Evolutionary conservation across 441 rosid genomes (phyloP).

Genomic region (Pelargonium myrrhifolium): DNA sequence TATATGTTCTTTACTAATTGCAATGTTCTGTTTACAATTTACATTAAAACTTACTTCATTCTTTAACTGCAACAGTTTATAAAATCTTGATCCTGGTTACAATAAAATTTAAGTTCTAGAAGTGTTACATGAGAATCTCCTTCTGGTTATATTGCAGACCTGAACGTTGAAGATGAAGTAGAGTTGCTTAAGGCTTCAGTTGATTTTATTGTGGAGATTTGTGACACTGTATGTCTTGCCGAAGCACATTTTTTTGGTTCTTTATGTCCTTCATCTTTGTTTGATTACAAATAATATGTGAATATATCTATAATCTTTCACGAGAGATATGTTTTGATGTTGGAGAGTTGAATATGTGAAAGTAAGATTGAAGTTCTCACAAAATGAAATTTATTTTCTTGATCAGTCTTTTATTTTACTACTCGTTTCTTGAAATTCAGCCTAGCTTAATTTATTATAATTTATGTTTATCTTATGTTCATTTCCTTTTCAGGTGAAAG

Average conservation of each 20-base stretch:
- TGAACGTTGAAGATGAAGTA: conserved; percentile 40
- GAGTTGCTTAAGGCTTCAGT: conserved; percentile 64
- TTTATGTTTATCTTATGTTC: background rate
- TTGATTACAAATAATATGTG: background rate
- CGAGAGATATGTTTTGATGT: background rate
- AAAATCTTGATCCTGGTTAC: background rate
- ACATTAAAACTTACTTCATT: background rate
- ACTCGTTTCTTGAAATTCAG: background rate
- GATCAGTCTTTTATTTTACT: background rate
- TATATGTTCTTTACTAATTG: background rate
- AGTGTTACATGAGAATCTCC: background rate
- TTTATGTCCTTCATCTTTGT: background rate
- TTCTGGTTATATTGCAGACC: conserved; percentile 32
- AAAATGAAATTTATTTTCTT: background rate
- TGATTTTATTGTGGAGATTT: conserved; percentile 73
- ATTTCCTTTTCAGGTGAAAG: conserved; percentile 37
- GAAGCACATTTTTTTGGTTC: conserved; percentile 18
- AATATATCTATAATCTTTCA: background rate
- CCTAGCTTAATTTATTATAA: background rate
- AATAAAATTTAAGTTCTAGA: background rate
- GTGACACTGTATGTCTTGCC: conserved; percentile 39
- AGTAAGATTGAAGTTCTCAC: background rate
- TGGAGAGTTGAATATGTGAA: background rate
- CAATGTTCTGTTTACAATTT: background rate
- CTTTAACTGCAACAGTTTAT: background rate